phyloP scores from a whole-genome alignment of 1,284 basidiomycete species.

The Sanghuangporus weigelae region DNA sequence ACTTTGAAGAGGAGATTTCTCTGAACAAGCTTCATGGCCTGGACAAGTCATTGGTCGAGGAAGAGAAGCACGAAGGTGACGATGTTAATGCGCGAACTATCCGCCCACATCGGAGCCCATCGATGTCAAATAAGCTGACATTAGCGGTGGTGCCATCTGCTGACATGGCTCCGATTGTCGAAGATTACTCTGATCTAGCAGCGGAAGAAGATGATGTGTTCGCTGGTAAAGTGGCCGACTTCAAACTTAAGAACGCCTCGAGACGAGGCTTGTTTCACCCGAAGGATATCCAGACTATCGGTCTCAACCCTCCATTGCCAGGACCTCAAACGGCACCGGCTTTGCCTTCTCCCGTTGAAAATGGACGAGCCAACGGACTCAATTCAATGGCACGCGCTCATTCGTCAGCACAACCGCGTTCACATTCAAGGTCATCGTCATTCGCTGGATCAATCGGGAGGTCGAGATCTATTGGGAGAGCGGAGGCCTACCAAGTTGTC shows the following conservation, averaged over 20 bases:
- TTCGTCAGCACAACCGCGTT: conserved; percentile 22
- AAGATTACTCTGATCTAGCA: conserved; percentile 87
- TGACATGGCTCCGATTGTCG: conserved; percentile 62
- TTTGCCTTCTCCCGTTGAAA: conserved; percentile 40
- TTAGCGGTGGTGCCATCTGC: conserved; percentile 55
- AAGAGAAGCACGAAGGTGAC: conserved; percentile 59
- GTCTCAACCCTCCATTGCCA: conserved; percentile 42
- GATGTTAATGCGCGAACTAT: conserved; percentile 71
- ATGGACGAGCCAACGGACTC: conserved; percentile 25
- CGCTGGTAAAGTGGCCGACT: conserved; percentile 72
- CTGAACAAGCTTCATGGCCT: conserved; percentile 79
- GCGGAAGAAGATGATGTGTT: conserved; percentile 72
- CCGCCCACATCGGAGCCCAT: conserved; percentile 64
- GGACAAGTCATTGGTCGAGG: conserved; percentile 54
- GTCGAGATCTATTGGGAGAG: conserved; percentile 57
- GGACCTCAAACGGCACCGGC: conserved; percentile 63
- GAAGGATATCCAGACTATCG: conserved; percentile 76
- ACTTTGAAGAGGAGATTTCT: conserved; percentile 92
- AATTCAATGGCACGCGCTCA: conserved; percentile 19
- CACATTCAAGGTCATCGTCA: conserved; percentile 48
- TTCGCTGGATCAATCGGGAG: conserved; percentile 60
- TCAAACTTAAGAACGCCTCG: conserved; percentile 73
- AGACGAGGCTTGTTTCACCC: conserved; percentile 80
- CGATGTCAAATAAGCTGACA: conserved; percentile 40
- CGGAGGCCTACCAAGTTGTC: conserved; percentile 46